Percentiles rank a stretch among this genome's conserved stretches.
These are phyloP conservation scores for Mortierella claussenii DNA, from an alignment of 192 early-diverging fungal species.

Conservation along the genomic window DNA sequence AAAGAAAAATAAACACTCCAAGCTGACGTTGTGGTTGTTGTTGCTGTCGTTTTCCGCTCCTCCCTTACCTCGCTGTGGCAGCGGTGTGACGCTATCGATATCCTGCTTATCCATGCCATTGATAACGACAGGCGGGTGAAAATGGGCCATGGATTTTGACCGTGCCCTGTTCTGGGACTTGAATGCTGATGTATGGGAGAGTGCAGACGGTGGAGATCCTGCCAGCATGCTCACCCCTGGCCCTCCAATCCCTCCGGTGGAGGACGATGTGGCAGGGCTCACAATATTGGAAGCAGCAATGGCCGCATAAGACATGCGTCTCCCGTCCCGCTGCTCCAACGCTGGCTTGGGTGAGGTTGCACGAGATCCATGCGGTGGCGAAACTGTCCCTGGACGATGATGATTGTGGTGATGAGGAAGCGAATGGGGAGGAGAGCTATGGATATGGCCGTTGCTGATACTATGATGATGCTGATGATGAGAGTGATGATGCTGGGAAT, in stretches of 20 bases:
- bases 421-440: not conserved
- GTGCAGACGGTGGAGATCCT: not conserved
- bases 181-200: slow-evolving; percentile 3
- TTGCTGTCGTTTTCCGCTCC: too few species aligned
- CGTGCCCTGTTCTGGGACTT: slow-evolving; percentile 29
- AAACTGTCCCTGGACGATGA: not conserved
- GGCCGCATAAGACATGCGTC: slow-evolving; percentile 11
- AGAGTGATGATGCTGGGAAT: not conserved
- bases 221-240: not conserved
- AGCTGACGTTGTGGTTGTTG: too few species aligned
- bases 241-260: not conserved
- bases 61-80: slow-evolving; percentile 15
- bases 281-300: slow-evolving; percentile 14
- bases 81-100: not conserved
- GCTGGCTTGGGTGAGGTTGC: not conserved
- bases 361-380: not conserved
- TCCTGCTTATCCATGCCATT: slow-evolving; percentile 4
- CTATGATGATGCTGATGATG: not conserved
- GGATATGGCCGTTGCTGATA: too few species aligned
- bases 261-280: not conserved
- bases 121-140: slow-evolving; percentile 10
- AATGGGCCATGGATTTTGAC: slow-evolving; percentile 45
- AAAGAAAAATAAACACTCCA: slow-evolving; percentile 4
- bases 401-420: not conserved
- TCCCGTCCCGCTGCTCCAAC: not conserved